Evolutionary conservation across 192 early-diverging fungal genomes (phyloP), one percentile per base, ranked within the genome.

Genomic region (Entophlyctis luteolus): DNA sequence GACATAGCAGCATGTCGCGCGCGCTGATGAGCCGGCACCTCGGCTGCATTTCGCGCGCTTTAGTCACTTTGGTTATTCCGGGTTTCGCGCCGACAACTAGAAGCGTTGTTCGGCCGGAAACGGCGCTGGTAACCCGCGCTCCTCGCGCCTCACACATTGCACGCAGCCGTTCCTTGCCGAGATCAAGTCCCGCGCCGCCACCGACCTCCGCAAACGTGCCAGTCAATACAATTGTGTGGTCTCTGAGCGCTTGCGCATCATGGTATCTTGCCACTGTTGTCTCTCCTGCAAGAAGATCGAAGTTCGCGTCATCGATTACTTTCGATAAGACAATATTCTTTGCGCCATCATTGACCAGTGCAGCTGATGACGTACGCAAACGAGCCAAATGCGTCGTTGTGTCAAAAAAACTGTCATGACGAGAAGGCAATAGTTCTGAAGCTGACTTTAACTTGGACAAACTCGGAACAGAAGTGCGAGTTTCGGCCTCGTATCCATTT

Each of bases 191-290:
- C 18, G 12, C 12, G 27, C 60, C 60, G 22, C 60, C 60, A 25
- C 60, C 60, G 46, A 63, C 25, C 36, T 63, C 60, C 8, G 60
- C 47, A 25, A 63, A 63, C 0, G 35, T 47, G 10, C 60, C 60
- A 4, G 60, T 63, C 18, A 63, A 48, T 2, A 63, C 60, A 2
- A 63, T 49, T 12, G 28, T 47, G 10, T 49, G 25, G 10, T 48
- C 60, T 16, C 32, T 27, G 6, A 63, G 60, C 6, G 6, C 25
- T 45, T 48, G 18, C 42, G 60, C 2, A 29, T 42, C 38, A 1
- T 45, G 16, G 18, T 48, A 45, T 23, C 50, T 50, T 27, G 50
- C 5, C 16, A 45, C 60, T 63, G 60, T 45, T 4, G 47, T 45
- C 5, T 45, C 47, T 5, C 32, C 23, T 1, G 50, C 29, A 32